Base-by-base conservation (phyloP, 202 grass and related monocot species). In the Panicum hallii region DNA sequence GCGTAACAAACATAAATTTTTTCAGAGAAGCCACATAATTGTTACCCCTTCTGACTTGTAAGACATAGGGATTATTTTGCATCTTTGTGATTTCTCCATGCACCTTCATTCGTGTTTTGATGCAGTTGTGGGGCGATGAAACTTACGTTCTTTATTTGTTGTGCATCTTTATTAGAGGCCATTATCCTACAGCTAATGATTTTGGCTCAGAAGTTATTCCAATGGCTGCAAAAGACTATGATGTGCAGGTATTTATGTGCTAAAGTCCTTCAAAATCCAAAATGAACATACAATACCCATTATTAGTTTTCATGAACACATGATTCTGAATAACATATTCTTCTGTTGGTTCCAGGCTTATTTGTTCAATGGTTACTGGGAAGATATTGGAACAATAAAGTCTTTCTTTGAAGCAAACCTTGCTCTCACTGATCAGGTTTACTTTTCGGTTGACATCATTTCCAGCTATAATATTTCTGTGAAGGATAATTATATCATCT, bases 141-240 rank as follows among this genome's bases (percentile, higher is more conserved):
- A 85, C 23, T 54, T 54, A 38, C 55, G 19, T 79, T 47, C 26
- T 53, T 50, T 75, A 19, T 70, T 87, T 77, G 26, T 78, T 86
- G 6, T 45, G 57, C 36, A 85, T n/a, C 42, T 62, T 5, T 83
- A 49, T 70, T 76, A 95, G 93, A 82, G 74, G 68, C 23, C 79
- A 87, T 63, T 92, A 91, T 89, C 85, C 93, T 67, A 81, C 63
- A 40, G 90, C 88, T 65, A 92, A 95, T 95, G 93, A 90, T 92
- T 95, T 95, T 88, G 90, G 93, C 53, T 95, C 88, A 70, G 93
- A 95, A 79, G 87, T 95, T 80, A 95, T 95, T 79, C 90, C 93
- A 14, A 87, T 77, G 85, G 90, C 93, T 82, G 87, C 90, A 69
- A 95, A 91, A 76, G 83, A 95, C 79, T 95, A 90, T 77, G 86